Evolutionary conservation across 495 filamentous ascomycete species (phyloP).

Genomic region (Aspergillus taichungensis): DNA sequence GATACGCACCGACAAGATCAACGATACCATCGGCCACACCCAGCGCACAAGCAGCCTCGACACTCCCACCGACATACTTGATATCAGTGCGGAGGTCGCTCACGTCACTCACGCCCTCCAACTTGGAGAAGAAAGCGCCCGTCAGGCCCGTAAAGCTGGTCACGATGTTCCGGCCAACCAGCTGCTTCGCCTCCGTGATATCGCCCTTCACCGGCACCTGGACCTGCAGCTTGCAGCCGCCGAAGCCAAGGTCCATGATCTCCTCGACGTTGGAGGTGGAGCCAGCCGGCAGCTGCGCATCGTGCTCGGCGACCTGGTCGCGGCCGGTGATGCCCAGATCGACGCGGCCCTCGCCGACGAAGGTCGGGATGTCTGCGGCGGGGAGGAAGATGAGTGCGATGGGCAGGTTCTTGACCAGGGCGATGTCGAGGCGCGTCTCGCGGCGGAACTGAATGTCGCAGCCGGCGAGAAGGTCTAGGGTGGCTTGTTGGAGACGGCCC

Average conservation of each 20-base stretch:
- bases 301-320: constrained; percentile 90
- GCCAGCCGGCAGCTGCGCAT: constrained; percentile 50
- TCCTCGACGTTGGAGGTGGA: constrained; percentile 65
- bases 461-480: constrained; percentile 81
- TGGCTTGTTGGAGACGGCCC: constrained; percentile 79
- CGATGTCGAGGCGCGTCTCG: constrained; percentile 90
- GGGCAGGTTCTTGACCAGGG: constrained; percentile 87
- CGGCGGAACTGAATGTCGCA: constrained; percentile 93
- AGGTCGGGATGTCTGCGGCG: constrained; percentile 92
- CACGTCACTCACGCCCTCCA: constrained; percentile 48
- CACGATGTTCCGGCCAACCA: constrained; percentile 89
- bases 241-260: constrained; percentile 84
- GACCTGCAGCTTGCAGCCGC: constrained; percentile 84
- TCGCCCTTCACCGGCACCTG: constrained; percentile 85
- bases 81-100: constrained; percentile 55
- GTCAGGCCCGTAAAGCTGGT: constrained; percentile 88
- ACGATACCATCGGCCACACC: constrained; percentile 96
- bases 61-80: constrained; percentile 87
- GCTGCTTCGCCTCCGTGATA: constrained; percentile 56
- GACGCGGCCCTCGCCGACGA: constrained; percentile 89
- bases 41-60: constrained; percentile 91
- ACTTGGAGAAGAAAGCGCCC: constrained; percentile 64
- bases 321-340: constrained; percentile 90
- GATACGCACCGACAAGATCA: constrained; percentile 74
- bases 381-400: constrained; percentile 97